Percentiles rank a stretch among this genome's conserved stretches.
Conservation (phyloP, 495 filamentous ascomycete genomes). For the Aspergillus hancockii region DNA sequence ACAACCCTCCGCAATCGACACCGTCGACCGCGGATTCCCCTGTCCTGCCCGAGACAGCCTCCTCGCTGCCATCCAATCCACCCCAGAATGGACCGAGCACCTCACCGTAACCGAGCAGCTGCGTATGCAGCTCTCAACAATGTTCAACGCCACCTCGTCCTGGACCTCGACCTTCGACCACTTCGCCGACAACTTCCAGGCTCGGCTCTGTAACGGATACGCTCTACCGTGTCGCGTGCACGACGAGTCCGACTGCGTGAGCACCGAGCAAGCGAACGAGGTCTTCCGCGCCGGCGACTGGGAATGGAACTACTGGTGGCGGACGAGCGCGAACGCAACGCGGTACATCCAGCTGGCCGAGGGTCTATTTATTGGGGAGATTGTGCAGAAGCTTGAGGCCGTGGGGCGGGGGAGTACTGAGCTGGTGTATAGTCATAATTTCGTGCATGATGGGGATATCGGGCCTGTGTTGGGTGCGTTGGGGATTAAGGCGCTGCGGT, state of each 20-base stretch:
- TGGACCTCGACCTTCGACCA: constrained; percentile 46
- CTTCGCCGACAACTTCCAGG: constrained; percentile 49
- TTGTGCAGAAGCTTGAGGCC: constrained; percentile 37
- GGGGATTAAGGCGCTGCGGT: constrained; percentile 31
- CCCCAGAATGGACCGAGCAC: constrained; percentile 39
- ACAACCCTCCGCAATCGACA: constrained; percentile 39
- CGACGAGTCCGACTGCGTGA: constrained; percentile 35
- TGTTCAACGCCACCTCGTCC: constrained; percentile 35
- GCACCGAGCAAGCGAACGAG: constrained; percentile 32
- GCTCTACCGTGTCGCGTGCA: constrained; percentile 34
- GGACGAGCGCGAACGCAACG: constrained; percentile 34
- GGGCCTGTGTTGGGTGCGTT: constrained; percentile 35
- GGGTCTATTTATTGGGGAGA: constrained; percentile 44
- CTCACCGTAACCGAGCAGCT: constrained; percentile 33
- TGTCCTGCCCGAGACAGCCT: constrained; percentile 30
- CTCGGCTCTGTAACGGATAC: constrained; percentile 45
- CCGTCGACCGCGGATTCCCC: constrained; percentile 40
- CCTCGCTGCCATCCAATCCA: constrained; percentile 30
- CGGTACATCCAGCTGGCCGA: constrained; percentile 43
- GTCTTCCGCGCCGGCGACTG: constrained; percentile 49
- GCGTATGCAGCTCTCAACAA: constrained; percentile 33
- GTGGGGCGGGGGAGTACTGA: constrained; percentile 25
- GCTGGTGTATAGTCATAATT: constrained; percentile 35
- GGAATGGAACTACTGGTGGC: constrained; percentile 51
- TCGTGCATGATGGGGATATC: constrained; percentile 38